These are phyloP conservation scores for Xylaria sp. DNA, from an alignment of 2,329 filamentous ascomycete species.

Conservation along the genomic window DNA sequence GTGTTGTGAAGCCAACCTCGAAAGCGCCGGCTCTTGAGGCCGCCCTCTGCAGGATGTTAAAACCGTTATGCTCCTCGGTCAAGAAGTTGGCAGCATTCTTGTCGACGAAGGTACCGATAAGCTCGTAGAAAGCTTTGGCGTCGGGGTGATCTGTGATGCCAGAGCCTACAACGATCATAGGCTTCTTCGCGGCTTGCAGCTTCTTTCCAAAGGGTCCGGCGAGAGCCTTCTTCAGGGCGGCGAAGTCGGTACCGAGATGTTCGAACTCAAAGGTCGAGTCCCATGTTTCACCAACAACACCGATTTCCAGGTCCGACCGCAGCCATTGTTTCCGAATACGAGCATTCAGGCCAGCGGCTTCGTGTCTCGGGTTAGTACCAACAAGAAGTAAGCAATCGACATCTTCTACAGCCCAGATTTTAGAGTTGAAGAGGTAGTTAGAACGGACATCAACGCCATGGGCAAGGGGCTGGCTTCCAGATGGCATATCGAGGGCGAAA, in stretches of 20 bases:
- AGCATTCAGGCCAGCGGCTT: constrained; percentile 94
- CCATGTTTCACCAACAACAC: constrained; percentile 89
- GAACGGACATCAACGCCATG: constrained; percentile 94
- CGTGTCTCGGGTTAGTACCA: constrained; percentile 94
- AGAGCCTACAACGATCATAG: constrained; percentile 97
- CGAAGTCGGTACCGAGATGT: constrained; percentile 83
- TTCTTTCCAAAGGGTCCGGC: constrained; percentile 93
- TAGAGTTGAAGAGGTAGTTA: constrained; percentile 97
- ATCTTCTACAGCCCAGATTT: constrained; percentile 92
- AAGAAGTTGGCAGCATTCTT: constrained; percentile 91
- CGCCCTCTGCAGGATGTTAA: constrained; percentile 94
- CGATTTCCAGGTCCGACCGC: constrained; percentile 92
- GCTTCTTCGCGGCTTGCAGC: constrained; percentile 84
- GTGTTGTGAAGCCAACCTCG: constrained; percentile 93
- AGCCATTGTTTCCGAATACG: constrained; percentile 99
- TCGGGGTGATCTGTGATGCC: constrained; percentile 91
- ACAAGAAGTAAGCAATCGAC: constrained; percentile 92
- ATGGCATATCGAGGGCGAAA: constrained; percentile 88
- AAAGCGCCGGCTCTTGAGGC: constrained; percentile 94
- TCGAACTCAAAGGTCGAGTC: constrained; percentile 96
- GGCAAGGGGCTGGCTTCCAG: constrained; percentile 83
- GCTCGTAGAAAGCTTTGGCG: constrained; percentile 93
- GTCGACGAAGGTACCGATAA: constrained; percentile 88
- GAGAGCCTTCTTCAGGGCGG: constrained; percentile 85
- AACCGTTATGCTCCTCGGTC: constrained; percentile 94